Conservation (phyloP, 192 early-diverging fungal species). For the Dispira simplex region DNA sequence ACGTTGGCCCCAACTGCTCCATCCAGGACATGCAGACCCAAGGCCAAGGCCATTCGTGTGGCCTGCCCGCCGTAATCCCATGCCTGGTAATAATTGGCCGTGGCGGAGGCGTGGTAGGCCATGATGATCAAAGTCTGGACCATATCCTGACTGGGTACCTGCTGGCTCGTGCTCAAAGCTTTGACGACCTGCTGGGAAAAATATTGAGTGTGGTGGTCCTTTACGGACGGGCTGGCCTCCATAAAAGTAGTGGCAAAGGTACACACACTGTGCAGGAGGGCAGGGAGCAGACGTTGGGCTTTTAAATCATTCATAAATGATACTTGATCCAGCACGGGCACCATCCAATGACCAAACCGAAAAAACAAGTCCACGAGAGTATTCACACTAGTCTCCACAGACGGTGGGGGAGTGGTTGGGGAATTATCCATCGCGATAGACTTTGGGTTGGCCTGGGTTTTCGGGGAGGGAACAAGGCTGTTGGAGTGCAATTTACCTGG, state of each 20-base stretch:
- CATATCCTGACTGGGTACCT: background rate
- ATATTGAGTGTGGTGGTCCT: too few relatives aligned
- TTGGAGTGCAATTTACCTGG: too few relatives aligned
- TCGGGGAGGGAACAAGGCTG: too few relatives aligned
- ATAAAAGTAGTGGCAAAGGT: slow-evolving; percentile 8
- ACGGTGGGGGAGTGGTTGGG: background rate
- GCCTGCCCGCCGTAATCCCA: slow-evolving; percentile 12
- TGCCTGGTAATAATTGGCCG: slow-evolving; percentile 3
- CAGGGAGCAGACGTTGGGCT: background rate
- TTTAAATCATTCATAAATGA: background rate
- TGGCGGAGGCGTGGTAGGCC: slow-evolving; percentile 3
- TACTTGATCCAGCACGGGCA: slow-evolving; percentile 2
- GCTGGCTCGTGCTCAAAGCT: too few relatives aligned
- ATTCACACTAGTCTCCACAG: too few relatives aligned
- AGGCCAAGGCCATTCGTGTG: slow-evolving; percentile 5
- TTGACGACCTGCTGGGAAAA: too few relatives aligned
- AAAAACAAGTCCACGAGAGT: background rate
- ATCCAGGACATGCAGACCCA: slow-evolving; percentile 10
- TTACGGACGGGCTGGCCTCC: too few relatives aligned
- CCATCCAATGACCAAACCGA: background rate
- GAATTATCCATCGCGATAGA: background rate
- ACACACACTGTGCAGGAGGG: background rate
- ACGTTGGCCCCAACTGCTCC: slow-evolving; percentile 3
- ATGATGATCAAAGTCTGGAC: slow-evolving; percentile 11
- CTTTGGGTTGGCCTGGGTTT: background rate